Percentiles rank a stretch among this genome's conserved stretches.
Conservation (phyloP, 1,284 basidiomycete species). For the Ustilago sp. region DNA sequence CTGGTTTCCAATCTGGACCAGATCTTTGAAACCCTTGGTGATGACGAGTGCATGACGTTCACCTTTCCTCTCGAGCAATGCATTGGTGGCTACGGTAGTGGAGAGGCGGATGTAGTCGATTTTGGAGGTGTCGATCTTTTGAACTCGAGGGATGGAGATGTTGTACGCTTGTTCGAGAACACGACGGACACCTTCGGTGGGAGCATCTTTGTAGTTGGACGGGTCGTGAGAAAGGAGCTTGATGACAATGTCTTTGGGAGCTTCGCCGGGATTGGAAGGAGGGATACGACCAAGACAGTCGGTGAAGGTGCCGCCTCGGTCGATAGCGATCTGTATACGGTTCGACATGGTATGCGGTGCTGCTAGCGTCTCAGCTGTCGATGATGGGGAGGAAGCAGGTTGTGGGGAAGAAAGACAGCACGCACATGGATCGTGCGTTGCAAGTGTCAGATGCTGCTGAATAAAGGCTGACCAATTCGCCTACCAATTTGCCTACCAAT, state of each 20-base stretch:
- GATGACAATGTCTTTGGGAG: constrained; percentile 68
- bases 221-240: constrained; percentile 71
- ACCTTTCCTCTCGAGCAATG: constrained; percentile 92
- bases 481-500: not conserved
- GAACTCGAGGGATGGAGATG: constrained; percentile 76
- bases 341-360: constrained; percentile 29
- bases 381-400: constrained; percentile 3
- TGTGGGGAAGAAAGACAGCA: not conserved
- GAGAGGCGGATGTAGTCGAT: constrained; percentile 93
- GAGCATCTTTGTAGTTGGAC: constrained; percentile 90
- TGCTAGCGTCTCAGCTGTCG: not conserved
- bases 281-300: constrained; percentile 65
- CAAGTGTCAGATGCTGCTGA: not conserved
- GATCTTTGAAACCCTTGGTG: constrained; percentile 90
- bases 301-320: constrained; percentile 69
- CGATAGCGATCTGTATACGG: constrained; percentile 61
- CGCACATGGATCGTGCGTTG: constrained; percentile 14
- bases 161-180: constrained; percentile 84
- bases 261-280: constrained; percentile 11
- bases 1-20: constrained; percentile 91
- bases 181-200: constrained; percentile 92
- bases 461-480: constrained; percentile 22
- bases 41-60: constrained; percentile 90
- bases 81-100: constrained; percentile 96
- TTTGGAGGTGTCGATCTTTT: constrained; percentile 80